Percentiles rank a stretch among this genome's conserved stretches.
These are phyloP conservation scores for Lentinula boryana DNA, from an alignment of 768 basidiomycete species.

Conservation along the genomic window DNA sequence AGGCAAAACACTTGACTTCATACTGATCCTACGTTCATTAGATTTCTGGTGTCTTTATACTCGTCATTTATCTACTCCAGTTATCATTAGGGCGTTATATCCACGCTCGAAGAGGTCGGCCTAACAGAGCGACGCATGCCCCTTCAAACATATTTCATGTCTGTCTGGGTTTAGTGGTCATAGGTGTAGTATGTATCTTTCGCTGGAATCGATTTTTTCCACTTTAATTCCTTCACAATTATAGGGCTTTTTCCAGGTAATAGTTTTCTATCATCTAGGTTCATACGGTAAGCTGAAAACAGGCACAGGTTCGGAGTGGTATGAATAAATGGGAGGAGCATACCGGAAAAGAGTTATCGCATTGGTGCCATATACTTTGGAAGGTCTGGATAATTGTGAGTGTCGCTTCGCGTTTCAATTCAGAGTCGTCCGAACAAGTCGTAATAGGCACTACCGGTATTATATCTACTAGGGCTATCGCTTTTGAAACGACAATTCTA, in stretches of 20 bases:
- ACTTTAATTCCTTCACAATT: neutral
- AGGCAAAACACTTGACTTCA: neutral
- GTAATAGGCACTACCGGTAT: neutral
- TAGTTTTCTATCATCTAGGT: constrained; percentile 11
- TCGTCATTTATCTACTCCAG: constrained; percentile 47
- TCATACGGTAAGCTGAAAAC: neutral
- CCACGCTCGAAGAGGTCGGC: constrained; percentile 32
- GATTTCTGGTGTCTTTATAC: constrained; percentile 47
- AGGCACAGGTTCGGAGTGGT: constrained; percentile 33
- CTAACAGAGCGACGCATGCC: constrained; percentile 32
- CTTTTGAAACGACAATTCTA: constrained; percentile 6
- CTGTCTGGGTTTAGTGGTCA: constrained; percentile 41
- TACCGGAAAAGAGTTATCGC: constrained; percentile 27
- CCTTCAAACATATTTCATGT: constrained; percentile 54
- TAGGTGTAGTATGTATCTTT: constrained; percentile 17
- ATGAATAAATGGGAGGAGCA: constrained; percentile 35
- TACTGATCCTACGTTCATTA: constrained; percentile 14
- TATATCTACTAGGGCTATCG: constrained; percentile 1
- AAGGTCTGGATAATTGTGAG: constrained; percentile 41
- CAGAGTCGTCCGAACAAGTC: neutral
- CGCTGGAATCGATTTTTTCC: neutral
- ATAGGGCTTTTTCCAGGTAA: constrained; percentile 43
- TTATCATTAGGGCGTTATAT: constrained; percentile 47
- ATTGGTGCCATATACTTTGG: constrained; percentile 36
- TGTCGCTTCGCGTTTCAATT: neutral